A percentile compares a stretch with the other conserved stretches of the same genome.
phyloP scores from a whole-genome alignment of 2,329 filamentous ascomycete genomes.

The Cordyceps fumosorosea region DNA sequence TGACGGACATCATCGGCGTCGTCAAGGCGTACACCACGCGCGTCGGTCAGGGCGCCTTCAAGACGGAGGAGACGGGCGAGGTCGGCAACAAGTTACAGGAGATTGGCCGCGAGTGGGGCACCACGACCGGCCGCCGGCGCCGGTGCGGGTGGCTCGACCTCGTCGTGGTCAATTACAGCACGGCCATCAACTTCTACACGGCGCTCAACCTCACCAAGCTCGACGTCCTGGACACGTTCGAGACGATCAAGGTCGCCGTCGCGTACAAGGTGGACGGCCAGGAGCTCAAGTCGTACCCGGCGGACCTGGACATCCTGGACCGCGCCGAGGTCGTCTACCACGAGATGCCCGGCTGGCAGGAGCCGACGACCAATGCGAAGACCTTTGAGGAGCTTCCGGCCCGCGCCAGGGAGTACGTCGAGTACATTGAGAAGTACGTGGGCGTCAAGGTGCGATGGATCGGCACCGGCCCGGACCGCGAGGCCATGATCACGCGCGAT shows the following conservation, averaged over 20 bases:
- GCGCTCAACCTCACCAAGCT: slow-evolving; percentile 50
- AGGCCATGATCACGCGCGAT: too few species aligned
- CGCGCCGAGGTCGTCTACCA: slow-evolving; percentile 59
- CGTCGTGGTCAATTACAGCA: slow-evolving; percentile 59
- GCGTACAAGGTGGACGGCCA: slow-evolving; percentile 49
- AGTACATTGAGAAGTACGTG: slow-evolving; percentile 60
- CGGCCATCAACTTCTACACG: slow-evolving; percentile 60
- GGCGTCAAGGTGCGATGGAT: slow-evolving; percentile 59
- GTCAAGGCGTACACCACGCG: slow-evolving; percentile 42
- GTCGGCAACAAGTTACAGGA: slow-evolving; percentile 41
- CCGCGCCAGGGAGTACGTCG: slow-evolving; percentile 59
- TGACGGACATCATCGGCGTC: slow-evolving; percentile 47
- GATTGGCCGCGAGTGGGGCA: slow-evolving; percentile 36
- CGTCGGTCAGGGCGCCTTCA: slow-evolving; percentile 58
- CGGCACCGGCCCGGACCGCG: slow-evolving; percentile 44
- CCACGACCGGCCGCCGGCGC: slow-evolving; percentile 52
- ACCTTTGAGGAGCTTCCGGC: slow-evolving; percentile 57
- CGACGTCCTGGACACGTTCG: slow-evolving; percentile 62
- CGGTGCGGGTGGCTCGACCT: slow-evolving; percentile 58
- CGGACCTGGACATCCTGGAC: slow-evolving; percentile 52
- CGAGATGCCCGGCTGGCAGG: slow-evolving; percentile 64
- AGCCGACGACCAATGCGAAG: slow-evolving; percentile 52
- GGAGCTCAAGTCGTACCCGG: slow-evolving; percentile 49
- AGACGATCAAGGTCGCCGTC: slow-evolving; percentile 66
- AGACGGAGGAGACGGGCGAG: slow-evolving; percentile 50